Base-by-base conservation (phyloP, 1,284 basidiomycete genomes). In the Fomitopsis palustris region DNA sequence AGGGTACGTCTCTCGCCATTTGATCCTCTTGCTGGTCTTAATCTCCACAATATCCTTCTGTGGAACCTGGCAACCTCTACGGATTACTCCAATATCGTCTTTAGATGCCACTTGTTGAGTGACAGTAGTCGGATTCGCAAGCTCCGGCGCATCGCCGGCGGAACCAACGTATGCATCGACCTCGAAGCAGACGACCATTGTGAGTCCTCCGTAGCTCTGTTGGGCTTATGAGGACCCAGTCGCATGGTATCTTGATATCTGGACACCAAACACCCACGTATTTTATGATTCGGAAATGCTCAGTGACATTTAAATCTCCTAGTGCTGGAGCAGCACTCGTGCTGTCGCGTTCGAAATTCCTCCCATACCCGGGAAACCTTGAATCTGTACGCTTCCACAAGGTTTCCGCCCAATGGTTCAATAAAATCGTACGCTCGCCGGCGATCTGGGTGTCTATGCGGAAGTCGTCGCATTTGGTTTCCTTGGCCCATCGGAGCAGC, bases 381-480 rank as follows among this genome's bases (percentile, higher is more conserved):
- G 17, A n/a, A 16, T 49, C 52, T 10, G 59, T 54, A 12, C 35
- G 27, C 55, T 62, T 59, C 33, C 57, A 56, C n/a, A 43, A 49
- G 23, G 57, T 47, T 29, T 58, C 59, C 43, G 60, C 35, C 55
- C 45, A 62, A 3, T 84, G 75, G 58, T 78, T 81, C 63, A 86
- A 69, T 21, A 87, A 64, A 4, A 85, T 67, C 0, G 85, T 86
- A 56, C 74, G 74, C 37, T 74, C 66, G 10, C 84, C 84, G 4
- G 75, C 81, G 8, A 86, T 74, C 65, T 84, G 80, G 16, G 80
- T 64, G 63, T 87, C 84, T 55, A 87, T 83, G 17, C 85, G 70
- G 65, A 85, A 87, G 51, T 82, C 78, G 23, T 74, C 71, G 7
- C 65, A 45, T 25, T 62, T 35, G 54, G 23, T 56, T 68, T 69